Evolutionary conservation across 2,329 filamentous ascomycete species (phyloP), one percentile per base, ranked within the genome.

Genomic region (Alternaria hordeiaustralica): DNA sequence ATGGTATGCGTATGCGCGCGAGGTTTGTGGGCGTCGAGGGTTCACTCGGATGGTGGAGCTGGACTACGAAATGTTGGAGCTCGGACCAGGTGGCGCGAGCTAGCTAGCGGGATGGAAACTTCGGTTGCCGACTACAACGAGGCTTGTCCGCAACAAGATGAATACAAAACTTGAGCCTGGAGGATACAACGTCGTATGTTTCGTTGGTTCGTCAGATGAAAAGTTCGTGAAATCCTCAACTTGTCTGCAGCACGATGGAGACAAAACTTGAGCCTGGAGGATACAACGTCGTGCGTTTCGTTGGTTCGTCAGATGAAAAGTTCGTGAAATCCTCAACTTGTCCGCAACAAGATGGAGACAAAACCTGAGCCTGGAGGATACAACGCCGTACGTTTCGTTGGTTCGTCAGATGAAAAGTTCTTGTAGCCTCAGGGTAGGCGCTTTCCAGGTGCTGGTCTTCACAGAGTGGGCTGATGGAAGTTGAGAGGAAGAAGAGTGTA

Each of bases 61-160:
- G 8, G 36, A 44, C 36, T 50, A 62, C 53, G 46, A 65, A 59
- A 63, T 61, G 36, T 63, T 46, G 60, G 58, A 62, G 63, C 63
- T 61, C 36, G 59, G 57, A 58, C 65, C 62, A 58, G 23, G 56
- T 63, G 53, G 58, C 55, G 61, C 26, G 20, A 23, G 55, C 30
- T 21, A 15, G 18, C 11, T 28, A 41, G 36, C 23, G 47, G 25
- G 18, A 55, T 55, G 30, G n/a, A 41, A 41, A 18, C 36, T 55
- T 55, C 51, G 36, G 21, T 25, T 47, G 26, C 18, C 13, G 36
- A 41, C 36, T 18, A 41, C 36, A 41, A 41, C 36, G 36, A 41
- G 5, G 36, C 36, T 41, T 18, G 36, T 41, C 36, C 5, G n/a
- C 36, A 41, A 6, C 36, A 41, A 18, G 36, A 47, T 50, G 28